phyloP scores from a whole-genome alignment of 306 rosid species.

The barrel medic (Medicago truncatula) region DNA sequence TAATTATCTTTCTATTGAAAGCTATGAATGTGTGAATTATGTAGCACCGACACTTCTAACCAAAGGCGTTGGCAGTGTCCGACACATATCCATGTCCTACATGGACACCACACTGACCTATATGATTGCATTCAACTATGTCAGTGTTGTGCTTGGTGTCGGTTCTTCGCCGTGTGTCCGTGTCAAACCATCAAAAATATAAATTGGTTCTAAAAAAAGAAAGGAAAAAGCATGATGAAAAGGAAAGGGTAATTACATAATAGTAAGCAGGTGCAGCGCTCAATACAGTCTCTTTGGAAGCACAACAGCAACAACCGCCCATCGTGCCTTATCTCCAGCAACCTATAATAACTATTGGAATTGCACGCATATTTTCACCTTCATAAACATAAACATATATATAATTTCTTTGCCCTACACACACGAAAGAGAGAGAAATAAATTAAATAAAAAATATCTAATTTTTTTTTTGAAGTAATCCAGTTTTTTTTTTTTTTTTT shows the following conservation, averaged over 20 bases:
- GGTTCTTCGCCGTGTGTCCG: not conserved
- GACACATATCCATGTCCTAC: no score
- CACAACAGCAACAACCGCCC: slow-evolving; percentile 96
- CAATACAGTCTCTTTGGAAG: slow-evolving; percentile 59
- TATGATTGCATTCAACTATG: no score
- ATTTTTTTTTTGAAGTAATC: no score
- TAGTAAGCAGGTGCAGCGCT: slow-evolving; percentile 59
- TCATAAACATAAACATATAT: slow-evolving; percentile 38
- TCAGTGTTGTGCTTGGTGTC: no score
- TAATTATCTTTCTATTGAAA: not conserved
- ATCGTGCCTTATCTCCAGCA: slow-evolving; percentile 57
- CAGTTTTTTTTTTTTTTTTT: no score
- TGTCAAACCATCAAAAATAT: not conserved
- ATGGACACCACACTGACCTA: no score
- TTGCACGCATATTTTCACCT: slow-evolving; percentile 55
- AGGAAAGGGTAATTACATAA: slow-evolving; percentile 56
- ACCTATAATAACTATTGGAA: slow-evolving; percentile 41
- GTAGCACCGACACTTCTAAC: no score
- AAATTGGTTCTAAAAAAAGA: not conserved
- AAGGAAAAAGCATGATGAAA: slow-evolving; percentile 13
- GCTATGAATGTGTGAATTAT: not conserved
- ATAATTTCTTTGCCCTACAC: not conserved
- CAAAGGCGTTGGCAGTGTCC: no score
- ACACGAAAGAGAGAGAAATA: not conserved
- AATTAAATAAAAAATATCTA: no score